These are phyloP conservation scores for Apophysomyces ossiformis DNA, from an alignment of 371 early-diverging fungal species.

Conservation along the genomic window DNA sequence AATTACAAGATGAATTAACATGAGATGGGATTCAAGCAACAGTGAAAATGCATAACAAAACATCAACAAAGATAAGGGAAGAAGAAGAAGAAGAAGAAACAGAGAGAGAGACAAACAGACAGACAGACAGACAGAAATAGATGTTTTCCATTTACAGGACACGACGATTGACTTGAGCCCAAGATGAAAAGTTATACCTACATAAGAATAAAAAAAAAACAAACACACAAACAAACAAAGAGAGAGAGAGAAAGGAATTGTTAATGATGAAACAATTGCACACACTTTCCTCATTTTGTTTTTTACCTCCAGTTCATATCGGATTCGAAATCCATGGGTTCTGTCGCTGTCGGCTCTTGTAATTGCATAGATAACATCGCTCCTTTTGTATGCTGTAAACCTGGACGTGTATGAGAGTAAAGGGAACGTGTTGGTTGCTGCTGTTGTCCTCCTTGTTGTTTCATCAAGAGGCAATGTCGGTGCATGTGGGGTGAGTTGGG, in stretches of 20 bases:
- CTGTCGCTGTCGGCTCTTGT: neutral
- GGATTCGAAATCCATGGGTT: neutral
- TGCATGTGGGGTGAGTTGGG: conserved; percentile 14
- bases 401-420: neutral
- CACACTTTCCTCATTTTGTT: neutral
- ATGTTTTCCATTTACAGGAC: neutral
- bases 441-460: neutral
- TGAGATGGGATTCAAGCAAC: neutral
- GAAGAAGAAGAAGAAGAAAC: too few relatives aligned
- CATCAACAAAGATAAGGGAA: neutral
- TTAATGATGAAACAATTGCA: too few relatives aligned
- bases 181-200: conserved; percentile 7
- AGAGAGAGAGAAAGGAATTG: too few relatives aligned
- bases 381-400: neutral
- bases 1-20: neutral
- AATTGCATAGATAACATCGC: neutral
- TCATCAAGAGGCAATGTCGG: neutral
- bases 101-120: too few relatives aligned
- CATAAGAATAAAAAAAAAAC: neutral
- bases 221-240: neutral
- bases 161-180: conserved; percentile 5
- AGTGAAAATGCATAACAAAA: neutral
- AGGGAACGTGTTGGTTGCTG: neutral
- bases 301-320: conserved; percentile 4
- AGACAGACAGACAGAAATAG: neutral